phyloP scores from a whole-genome alignment of 495 filamentous ascomycete genomes.

The Platismatia glauca region DNA sequence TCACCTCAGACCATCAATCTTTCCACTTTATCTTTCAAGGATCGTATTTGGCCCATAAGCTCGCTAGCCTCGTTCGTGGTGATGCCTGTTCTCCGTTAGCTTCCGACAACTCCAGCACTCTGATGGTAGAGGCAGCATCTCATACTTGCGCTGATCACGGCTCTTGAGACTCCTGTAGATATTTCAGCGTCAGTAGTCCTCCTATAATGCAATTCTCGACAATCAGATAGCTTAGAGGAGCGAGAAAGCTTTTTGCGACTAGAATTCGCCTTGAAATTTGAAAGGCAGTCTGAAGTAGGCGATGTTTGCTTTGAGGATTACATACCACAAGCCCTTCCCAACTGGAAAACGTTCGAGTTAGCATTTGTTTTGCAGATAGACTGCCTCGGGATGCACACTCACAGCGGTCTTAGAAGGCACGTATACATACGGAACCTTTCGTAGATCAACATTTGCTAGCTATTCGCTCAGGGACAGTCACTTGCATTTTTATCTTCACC shows the following conservation, averaged over 20 bases:
- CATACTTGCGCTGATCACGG: slow-evolving; percentile 52
- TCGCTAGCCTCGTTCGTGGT: slow-evolving; percentile 92
- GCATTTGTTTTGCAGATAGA: background rate
- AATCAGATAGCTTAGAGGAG: background rate
- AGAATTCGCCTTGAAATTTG: slow-evolving; percentile 31
- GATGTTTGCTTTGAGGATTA: slow-evolving; percentile 22
- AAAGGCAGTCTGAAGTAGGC: too few species aligned
- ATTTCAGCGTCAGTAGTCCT: background rate
- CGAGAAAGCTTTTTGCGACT: background rate
- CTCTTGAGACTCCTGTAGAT: slow-evolving; percentile 58
- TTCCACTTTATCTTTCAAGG: slow-evolving; percentile 90
- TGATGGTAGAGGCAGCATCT: background rate
- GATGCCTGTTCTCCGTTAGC: slow-evolving; percentile 35
- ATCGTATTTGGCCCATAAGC: slow-evolving; percentile 70
- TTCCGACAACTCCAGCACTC: background rate
- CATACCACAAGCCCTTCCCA: slow-evolving; percentile 24
- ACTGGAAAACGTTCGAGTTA: background rate
- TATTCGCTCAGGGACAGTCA: background rate
- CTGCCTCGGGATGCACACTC: slow-evolving; percentile 40
- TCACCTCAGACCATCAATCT: slow-evolving; percentile 77
- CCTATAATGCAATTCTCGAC: background rate
- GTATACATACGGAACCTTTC: slow-evolving; percentile 38
- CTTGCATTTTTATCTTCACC: slow-evolving; percentile 71
- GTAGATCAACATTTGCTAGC: background rate
- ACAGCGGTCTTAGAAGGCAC: slow-evolving; percentile 63